Percentiles rank a stretch among this genome's conserved stretches.
phyloP scores from a whole-genome alignment of 352 stramenopile species.

The Phytophthora parvispora region DNA sequence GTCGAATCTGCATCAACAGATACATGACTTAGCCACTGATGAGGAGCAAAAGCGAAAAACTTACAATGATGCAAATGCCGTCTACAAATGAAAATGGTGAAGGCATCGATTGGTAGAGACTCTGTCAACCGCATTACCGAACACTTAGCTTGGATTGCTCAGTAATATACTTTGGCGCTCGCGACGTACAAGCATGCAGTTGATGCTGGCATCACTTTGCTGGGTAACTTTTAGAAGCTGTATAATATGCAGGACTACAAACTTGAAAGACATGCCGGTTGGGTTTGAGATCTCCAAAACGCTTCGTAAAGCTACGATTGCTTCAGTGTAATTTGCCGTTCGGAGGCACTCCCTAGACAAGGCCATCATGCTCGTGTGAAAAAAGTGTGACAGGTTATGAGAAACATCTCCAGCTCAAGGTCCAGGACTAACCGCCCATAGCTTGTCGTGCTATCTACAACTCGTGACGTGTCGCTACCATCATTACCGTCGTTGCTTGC shows the following conservation, averaged over 20 bases:
- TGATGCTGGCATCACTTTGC: conserved; percentile 42
- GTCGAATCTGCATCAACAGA: conserved; percentile 24
- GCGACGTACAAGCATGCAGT: conserved; percentile 46
- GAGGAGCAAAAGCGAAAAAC: neutral
- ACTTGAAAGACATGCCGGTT: conserved; percentile 31
- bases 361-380: no score
- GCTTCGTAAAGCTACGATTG: conserved; percentile 50
- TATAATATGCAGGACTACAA: conserved; percentile 44
- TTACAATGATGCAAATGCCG: conserved; percentile 59
- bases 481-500: conserved; percentile 4
- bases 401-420: neutral
- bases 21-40: neutral
- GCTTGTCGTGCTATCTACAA: conserved; percentile 24
- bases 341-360: conserved; percentile 51
- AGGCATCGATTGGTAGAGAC: conserved; percentile 58
- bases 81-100: conserved; percentile 51
- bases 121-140: conserved; percentile 20
- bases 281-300: conserved; percentile 52
- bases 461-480: conserved; percentile 21
- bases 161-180: no score
- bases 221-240: conserved; percentile 48
- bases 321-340: conserved; percentile 51
- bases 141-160: neutral
- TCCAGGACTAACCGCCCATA: conserved; percentile 31
- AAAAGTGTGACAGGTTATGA: neutral